Percentiles rank a stretch among this genome's conserved stretches.
Evolutionary conservation across 345 rosid genomes (phyloP).

Genomic region (Jatropha curcas): DNA sequence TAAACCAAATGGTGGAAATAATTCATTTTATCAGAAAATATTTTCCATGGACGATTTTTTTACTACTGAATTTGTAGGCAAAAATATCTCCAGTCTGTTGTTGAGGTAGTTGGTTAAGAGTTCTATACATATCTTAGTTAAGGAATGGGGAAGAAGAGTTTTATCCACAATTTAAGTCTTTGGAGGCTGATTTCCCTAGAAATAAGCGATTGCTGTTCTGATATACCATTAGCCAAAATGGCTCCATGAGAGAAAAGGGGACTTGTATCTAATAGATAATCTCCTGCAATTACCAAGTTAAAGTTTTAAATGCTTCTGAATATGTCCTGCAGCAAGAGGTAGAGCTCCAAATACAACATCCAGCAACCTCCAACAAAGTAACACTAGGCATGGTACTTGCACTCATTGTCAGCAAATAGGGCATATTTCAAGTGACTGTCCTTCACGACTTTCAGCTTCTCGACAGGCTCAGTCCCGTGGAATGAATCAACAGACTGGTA

Average conservation of each 20-base stretch:
- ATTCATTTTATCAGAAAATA: too few species aligned
- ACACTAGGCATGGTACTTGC: conserved; percentile 54
- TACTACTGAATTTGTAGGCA: too few species aligned
- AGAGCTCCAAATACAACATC: conserved; percentile 49
- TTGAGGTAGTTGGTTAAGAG: background rate
- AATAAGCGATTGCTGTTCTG: background rate
- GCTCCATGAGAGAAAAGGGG: background rate
- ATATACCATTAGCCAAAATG: background rate
- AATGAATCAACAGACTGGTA: conserved; percentile 55
- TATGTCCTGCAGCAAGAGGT: conserved; percentile 51
- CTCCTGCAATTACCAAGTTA: too few species aligned
- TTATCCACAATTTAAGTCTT: background rate
- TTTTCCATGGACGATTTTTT: too few species aligned
- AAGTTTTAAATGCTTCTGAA: conserved; percentile 12
- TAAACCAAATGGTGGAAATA: too few species aligned
- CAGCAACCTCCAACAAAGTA: conserved; percentile 56
- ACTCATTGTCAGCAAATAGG: conserved; percentile 74
- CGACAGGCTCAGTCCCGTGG: conserved; percentile 45
- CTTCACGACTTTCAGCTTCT: conserved; percentile 50
- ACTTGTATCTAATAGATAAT: background rate
- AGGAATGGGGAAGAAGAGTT: background rate
- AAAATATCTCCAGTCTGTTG: background rate
- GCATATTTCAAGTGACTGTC: conserved; percentile 73
- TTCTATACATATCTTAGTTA: background rate
- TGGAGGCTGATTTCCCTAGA: too few species aligned